Conservation (phyloP, 169 alveolate species). For the Cryptosporidium meleagridis region DNA sequence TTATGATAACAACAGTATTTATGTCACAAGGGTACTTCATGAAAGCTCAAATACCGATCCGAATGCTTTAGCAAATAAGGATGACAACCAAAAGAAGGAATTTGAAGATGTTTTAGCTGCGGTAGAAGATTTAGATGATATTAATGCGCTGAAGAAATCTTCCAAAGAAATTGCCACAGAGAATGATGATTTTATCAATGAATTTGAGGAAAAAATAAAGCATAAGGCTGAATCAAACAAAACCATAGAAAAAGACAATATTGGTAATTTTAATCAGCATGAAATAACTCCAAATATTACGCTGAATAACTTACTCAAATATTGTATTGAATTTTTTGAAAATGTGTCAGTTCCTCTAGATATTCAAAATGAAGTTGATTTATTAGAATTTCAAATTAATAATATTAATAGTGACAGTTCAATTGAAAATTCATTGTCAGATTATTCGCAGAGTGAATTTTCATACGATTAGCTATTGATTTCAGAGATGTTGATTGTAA, state of each 20-base stretch:
- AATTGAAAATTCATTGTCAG: neutral
- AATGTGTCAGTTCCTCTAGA: constrained; percentile 52
- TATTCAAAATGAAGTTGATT: constrained; percentile 53
- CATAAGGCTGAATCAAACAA: neutral
- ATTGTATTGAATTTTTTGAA: constrained; percentile 49
- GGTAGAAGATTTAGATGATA: constrained; percentile 89
- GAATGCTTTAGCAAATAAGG: constrained; percentile 28
- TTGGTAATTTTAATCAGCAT: neutral
- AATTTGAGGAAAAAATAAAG: constrained; percentile 74
- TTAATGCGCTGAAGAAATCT: constrained; percentile 82
- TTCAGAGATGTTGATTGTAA: neutral
- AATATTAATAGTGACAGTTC: neutral
- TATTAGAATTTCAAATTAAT: constrained; percentile 31
- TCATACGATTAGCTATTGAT: neutral
- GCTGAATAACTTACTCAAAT: constrained; percentile 8
- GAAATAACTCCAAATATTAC: neutral
- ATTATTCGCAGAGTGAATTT: neutral
- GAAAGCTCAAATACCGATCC: constrained; percentile 77
- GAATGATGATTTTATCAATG: constrained; percentile 82
- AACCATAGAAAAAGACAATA: neutral
- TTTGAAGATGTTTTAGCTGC: constrained; percentile 87
- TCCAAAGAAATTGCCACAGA: constrained; percentile 80
- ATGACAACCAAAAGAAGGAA: constrained; percentile 78
- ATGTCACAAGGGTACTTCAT: constrained; percentile 78
- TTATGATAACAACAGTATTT: constrained; percentile 76